Conservation (phyloP, 169 alveolate species). For the Plasmodium adleri region DNA sequence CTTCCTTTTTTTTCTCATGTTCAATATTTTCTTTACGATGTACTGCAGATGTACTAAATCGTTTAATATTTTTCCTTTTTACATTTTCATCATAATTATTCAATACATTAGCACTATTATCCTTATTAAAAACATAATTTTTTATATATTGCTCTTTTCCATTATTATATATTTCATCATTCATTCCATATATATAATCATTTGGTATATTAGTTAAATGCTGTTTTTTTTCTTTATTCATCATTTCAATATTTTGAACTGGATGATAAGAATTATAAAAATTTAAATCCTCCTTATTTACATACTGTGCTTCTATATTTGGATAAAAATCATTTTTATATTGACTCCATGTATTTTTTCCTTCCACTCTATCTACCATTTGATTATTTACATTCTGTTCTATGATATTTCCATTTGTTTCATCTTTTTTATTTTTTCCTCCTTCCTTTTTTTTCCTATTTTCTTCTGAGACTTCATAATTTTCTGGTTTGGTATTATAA, state of each 20-base stretch:
- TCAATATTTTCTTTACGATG: slow-evolving; percentile 38
- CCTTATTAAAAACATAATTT: slow-evolving; percentile 55
- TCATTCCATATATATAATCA: slow-evolving; percentile 76
- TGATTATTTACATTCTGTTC: background rate
- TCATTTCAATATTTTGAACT: slow-evolving; percentile 17
- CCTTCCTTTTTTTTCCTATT: background rate
- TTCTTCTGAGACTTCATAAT: slow-evolving; percentile 34
- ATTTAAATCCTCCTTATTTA: slow-evolving; percentile 34
- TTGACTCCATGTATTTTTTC: slow-evolving; percentile 71
- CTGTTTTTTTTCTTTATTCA: slow-evolving; percentile 46
- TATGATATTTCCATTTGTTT: background rate
- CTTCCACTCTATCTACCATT: background rate
- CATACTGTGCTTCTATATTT: slow-evolving; percentile 70
- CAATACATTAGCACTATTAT: slow-evolving; percentile 26
- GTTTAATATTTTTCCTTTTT: slow-evolving; percentile 39
- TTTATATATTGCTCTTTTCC: slow-evolving; percentile 70
- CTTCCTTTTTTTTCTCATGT: background rate
- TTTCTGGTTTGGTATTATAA: slow-evolving; percentile 71
- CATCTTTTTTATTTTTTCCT: background rate
- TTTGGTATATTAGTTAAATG: slow-evolving; percentile 35
- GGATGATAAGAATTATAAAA: slow-evolving; percentile 48
- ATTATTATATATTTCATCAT: slow-evolving; percentile 58
- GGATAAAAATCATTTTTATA: slow-evolving; percentile 68
- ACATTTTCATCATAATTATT: slow-evolving; percentile 53
- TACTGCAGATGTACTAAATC: slow-evolving; percentile 37